Base-by-base conservation (phyloP, 495 filamentous ascomycete species). In the Immersiella caudata region DNA sequence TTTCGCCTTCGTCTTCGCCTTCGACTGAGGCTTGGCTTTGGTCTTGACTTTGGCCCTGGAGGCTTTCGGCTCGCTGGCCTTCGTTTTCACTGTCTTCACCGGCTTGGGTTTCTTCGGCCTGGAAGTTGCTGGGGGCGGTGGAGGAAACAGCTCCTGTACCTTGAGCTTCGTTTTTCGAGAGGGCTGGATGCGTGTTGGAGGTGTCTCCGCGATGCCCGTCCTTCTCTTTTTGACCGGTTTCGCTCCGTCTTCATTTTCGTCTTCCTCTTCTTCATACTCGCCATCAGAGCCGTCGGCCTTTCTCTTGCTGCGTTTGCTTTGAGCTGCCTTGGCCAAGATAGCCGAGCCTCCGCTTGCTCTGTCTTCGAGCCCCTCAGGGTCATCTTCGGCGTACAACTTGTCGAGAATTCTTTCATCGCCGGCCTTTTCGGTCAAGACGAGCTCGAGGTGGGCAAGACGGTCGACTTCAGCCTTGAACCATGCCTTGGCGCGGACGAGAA, bases 401-500 rank as follows among this genome's bases (percentile, higher is more conserved):
- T 46, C 40, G 5, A 46, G 14, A 18, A 46, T 46, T 4, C 20
- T 50, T 24, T 49, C 36, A 11, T 54, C 61, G 20, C 20, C 26
- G 4, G 20, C 51, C 29, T 57, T 6, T 36, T 56, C 26, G 20
- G 0, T 22, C 51, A 24, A 22, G 33, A 68, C 52, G 11, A 6
- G 56, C 9, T 70, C 56, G 0, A 61, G 27, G 22, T 76, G 70
- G 5, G 69, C 2, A 2, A 64, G 27, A 0, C 75, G 70, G 54
- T 74, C 71, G 8, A 75, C 68, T 59, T 76, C 74, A 54, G 72
- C 72, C 59, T 75, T 78, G 68, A 75, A 78, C 75, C 75, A 78
- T 8, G 72, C 66, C 46, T 62, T 67, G 0, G 67, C 72, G 0
- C 74, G 69, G n/a, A 52, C 61, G 40, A 67, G 69, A 52, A 78